Base-by-base conservation (phyloP, 1,139 yeast species). In the Arxiozyma heterogenica region DNA sequence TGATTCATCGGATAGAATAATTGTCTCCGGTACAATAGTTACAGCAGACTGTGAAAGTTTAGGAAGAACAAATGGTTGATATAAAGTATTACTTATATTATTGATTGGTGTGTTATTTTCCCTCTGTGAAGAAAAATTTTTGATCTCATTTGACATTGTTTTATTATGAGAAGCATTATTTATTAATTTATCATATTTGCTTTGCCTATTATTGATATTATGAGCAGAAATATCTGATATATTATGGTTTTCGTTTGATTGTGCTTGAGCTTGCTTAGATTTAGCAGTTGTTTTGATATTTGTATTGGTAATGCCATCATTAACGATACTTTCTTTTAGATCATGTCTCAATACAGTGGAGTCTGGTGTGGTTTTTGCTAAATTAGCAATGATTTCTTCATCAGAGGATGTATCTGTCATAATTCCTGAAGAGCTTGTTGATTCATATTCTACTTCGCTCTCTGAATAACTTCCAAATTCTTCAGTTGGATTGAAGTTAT, bases 381-480 rank as follows among this genome's bases (percentile, higher is more conserved):
- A 25, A 25, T n/a, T 42, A 9, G 27, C 46, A 20, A 34, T 22
- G 41, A 54, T 56, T 34, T 59, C 69, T 44, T 62, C 63, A 9
- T 59, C 67, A 39, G 63, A 55, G 12, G 63, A 60, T 11, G 55
- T 55, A 44, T 63, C 71, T 7, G 69, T 62, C 51, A 64, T 67
- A 30, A 64, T 60, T 15, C 62, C 67, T 50, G 62, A 60, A 43
- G 57, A 60, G 23, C 62, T 60, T 7, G 61, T 56, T 17, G 49
- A 55, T 45, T 45, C 47, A 30, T 30, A 18, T 30, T 45, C 47
- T n/a, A n/a, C 47, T 1, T 51, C 58, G 8, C 59, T 57, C 8
- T 59, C 58, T 17, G 58, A 55, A 12, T 45, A 45, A 45, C 41
- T 45, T 45, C 61, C 63, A n/a, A 52, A 52, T 43, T 50, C 51